Conservation (phyloP, 306 rosid genomes). For the Trifolium fragiferum region DNA sequence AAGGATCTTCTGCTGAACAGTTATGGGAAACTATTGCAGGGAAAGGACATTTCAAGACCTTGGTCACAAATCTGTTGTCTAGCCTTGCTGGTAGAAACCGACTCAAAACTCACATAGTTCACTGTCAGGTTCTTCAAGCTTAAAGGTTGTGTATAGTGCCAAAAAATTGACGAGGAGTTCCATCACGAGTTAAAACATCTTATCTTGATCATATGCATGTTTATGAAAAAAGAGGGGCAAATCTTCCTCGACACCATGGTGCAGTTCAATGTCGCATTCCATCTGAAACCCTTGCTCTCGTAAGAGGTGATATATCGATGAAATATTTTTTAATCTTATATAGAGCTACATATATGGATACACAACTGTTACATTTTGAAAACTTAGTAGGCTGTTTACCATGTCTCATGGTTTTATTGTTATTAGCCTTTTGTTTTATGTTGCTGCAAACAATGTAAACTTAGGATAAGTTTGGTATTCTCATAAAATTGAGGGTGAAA, state of each 20-base stretch:
- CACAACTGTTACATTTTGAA: conserved; percentile 48
- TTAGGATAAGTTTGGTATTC: conserved; percentile 41
- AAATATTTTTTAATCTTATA: conserved; percentile 45
- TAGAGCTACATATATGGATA: conserved; percentile 55
- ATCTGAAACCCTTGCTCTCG: conserved; percentile 33
- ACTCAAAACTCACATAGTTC: conserved; percentile 86
- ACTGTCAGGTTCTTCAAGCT: conserved; percentile 89
- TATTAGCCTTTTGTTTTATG: conserved; percentile 34
- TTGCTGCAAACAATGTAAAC: conserved; percentile 39
- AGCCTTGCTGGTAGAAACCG: conserved; percentile 85
- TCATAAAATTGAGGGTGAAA: conserved; percentile 47
- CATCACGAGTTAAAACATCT: conserved; percentile 35
- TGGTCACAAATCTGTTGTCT: conserved; percentile 80
- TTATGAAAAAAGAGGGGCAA: conserved; percentile 35
- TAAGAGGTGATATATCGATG: conserved; percentile 45
- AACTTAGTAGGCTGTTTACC: conserved; percentile 41
- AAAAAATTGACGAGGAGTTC: conserved; percentile 28
- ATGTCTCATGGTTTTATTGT: conserved; percentile 41
- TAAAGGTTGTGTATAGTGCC: conserved; percentile 52
- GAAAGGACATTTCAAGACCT: conserved; percentile 78
- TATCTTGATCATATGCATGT: conserved; percentile 22
- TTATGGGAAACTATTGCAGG: conserved; percentile 83
- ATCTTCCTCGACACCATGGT: conserved; percentile 38
- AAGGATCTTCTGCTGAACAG: conserved; percentile 62
- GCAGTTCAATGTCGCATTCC: conserved; percentile 39